These are phyloP conservation scores for Capsicum pubescens DNA, from an alignment of 257 asterid species.

Conservation along the genomic window DNA sequence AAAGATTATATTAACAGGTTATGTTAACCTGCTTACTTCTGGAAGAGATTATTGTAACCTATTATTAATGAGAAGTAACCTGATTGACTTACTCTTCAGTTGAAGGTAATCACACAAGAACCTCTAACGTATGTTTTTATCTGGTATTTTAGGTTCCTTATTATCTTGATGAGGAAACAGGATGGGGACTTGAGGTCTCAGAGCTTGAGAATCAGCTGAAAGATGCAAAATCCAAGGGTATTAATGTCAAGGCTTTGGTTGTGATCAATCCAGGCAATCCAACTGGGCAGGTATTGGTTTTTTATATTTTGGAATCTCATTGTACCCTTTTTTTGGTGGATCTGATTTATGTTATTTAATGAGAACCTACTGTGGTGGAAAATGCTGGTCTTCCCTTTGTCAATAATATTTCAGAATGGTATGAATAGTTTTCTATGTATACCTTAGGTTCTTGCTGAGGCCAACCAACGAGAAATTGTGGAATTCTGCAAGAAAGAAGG, in stretches of 20 bases:
- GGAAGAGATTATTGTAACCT: neutral
- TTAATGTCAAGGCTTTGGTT: constrained; percentile 79
- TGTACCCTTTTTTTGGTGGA: neutral
- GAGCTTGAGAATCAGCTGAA: constrained; percentile 86
- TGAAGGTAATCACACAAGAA: neutral
- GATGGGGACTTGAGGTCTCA: constrained; percentile 91
- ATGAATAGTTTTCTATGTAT: neutral
- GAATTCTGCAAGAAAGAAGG: constrained; percentile 96
- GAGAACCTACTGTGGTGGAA: neutral
- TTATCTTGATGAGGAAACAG: constrained; percentile 92
- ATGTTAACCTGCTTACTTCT: neutral
- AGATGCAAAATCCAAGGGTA: constrained; percentile 77
- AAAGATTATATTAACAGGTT: neutral
- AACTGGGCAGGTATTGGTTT: constrained; percentile 80
- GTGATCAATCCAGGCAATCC: constrained; percentile 99
- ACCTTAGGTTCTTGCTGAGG: constrained; percentile 59
- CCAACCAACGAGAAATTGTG: constrained; percentile 81
- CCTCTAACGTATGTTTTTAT: constrained; percentile 31
- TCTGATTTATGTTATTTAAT: neutral
- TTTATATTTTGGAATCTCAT: neutral
- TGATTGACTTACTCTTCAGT: neutral
- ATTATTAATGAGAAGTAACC: neutral
- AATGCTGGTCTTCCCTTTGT: neutral
- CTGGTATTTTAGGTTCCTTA: constrained; percentile 75
- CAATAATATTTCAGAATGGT: neutral